A percentile compares a stretch with the other conserved stretches of the same genome.
These are phyloP conservation scores for Fonsecaea erecta DNA, from an alignment of 2,329 filamentous ascomycete genomes.

Conservation along the genomic window DNA sequence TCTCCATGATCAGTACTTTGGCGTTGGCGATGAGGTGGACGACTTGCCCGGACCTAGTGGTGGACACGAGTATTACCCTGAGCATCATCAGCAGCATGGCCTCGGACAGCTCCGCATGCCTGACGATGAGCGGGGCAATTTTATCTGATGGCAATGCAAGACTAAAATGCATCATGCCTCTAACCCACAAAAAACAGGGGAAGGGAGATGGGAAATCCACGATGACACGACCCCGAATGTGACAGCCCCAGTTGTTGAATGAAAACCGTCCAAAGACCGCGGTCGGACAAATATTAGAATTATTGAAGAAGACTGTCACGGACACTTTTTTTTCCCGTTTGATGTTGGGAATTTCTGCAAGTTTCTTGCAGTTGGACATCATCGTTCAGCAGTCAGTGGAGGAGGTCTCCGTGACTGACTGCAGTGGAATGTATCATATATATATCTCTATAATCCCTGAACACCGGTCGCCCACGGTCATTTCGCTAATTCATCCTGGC, in stretches of 20 bases:
- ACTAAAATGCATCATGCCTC: not conserved
- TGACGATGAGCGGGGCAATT: slow-evolving; percentile 17
- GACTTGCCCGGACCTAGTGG: slow-evolving; percentile 20
- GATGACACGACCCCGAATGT: not conserved
- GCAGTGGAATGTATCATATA: not conserved
- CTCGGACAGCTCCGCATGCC: slow-evolving; percentile 14
- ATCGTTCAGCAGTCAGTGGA: not conserved
- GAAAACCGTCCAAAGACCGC: not conserved
- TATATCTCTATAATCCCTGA: no score
- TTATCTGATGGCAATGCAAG: slow-evolving; percentile 5
- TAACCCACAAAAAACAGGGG: not conserved
- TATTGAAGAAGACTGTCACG: not conserved
- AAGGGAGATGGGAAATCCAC: not conserved
- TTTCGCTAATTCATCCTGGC: no score
- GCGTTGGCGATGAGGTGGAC: slow-evolving; percentile 26
- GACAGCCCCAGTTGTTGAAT: not conserved
- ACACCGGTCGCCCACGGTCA: no score
- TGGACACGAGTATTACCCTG: not conserved
- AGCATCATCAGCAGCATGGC: slow-evolving; percentile 6
- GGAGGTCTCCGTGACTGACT: not conserved
- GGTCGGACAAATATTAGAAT: not conserved
- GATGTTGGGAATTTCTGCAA: not conserved
- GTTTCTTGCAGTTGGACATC: not conserved
- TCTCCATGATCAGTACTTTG: slow-evolving; percentile 38
- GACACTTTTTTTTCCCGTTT: not conserved